Percentiles rank a stretch among this genome's conserved stretches.
Conservation (phyloP, 2,329 filamentous ascomycete species). For the Aspergillus neotritici region DNA sequence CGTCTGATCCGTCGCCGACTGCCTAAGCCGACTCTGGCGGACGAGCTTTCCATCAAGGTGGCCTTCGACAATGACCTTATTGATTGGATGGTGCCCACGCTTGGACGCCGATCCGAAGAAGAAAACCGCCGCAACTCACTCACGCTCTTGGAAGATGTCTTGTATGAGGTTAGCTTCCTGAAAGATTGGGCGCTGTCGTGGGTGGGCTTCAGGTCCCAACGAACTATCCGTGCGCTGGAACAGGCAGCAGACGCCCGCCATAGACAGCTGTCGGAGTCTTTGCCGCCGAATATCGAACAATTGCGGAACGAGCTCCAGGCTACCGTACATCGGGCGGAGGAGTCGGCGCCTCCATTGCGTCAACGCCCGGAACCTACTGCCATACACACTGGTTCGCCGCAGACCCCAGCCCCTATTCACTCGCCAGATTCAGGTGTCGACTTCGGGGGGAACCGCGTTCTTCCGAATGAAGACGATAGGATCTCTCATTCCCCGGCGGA, state of each 20-base stretch:
- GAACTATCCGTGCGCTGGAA: constrained; percentile 12
- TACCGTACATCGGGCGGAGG: constrained; percentile 10
- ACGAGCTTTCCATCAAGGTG: constrained; percentile 39
- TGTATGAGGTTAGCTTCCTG: constrained; percentile 30
- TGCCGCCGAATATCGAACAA: constrained; percentile 27
- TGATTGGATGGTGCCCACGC: constrained; percentile 39
- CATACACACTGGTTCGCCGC: constrained; percentile 10
- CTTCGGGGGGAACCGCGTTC: constrained; percentile 15
- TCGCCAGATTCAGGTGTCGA: constrained; percentile 14
- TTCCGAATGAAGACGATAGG: constrained; percentile 31
- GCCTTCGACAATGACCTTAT: constrained; percentile 40
- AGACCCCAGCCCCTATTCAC: constrained; percentile 9
- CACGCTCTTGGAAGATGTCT: constrained; percentile 33
- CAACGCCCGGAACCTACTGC: constrained; percentile 8
- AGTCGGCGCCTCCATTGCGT: constrained; percentile 13
- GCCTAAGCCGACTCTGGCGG: constrained; percentile 38
- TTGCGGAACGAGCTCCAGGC: constrained; percentile 26
- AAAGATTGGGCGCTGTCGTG: constrained; percentile 28
- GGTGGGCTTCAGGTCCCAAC: constrained; percentile 21
- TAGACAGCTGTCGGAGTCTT: constrained; percentile 24
- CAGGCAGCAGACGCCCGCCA: constrained; percentile 11
- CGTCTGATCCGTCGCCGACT: constrained; percentile 35
- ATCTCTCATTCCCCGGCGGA: constrained; percentile 37
- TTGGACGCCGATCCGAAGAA: constrained; percentile 38
- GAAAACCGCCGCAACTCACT: constrained; percentile 34